phyloP scores from a whole-genome alignment of 2,329 filamentous ascomycete species.

The Scortechinia acanthostroma region DNA sequence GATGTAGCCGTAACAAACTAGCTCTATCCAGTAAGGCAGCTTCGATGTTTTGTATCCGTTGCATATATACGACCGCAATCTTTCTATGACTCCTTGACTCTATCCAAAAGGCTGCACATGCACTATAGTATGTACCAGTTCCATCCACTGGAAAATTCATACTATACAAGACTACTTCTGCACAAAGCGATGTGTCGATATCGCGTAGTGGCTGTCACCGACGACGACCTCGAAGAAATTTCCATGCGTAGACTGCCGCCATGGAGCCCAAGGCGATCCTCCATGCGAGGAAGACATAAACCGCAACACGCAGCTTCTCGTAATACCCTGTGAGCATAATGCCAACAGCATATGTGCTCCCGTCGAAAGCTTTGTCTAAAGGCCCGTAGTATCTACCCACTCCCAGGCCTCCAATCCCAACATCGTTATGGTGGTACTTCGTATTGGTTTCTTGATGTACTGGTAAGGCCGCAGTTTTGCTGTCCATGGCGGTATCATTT shows the following conservation, averaged over 20 bases:
- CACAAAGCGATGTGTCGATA: no score
- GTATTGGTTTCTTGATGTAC: neutral
- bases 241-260: neutral
- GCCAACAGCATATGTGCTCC: neutral
- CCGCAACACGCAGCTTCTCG: neutral
- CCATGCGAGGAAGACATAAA: neutral
- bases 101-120: no score
- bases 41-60: no score
- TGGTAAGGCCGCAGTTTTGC: slow-evolving; percentile 12
- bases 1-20: no score
- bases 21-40: no score
- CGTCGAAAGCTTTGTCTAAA: neutral
- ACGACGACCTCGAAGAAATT: neutral
- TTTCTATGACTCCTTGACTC: no score
- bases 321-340: neutral
- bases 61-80: no score
- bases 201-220: no score
- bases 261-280: neutral
- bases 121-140: no score
- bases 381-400: slow-evolving; percentile 2
- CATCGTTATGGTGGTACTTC: neutral
- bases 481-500: slow-evolving; percentile 13
- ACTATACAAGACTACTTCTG: no score
- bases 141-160: no score
- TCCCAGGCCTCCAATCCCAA: neutral